Conservation (phyloP, 2,329 filamentous ascomycete genomes). For the Aspergillus ibericus region DNA sequence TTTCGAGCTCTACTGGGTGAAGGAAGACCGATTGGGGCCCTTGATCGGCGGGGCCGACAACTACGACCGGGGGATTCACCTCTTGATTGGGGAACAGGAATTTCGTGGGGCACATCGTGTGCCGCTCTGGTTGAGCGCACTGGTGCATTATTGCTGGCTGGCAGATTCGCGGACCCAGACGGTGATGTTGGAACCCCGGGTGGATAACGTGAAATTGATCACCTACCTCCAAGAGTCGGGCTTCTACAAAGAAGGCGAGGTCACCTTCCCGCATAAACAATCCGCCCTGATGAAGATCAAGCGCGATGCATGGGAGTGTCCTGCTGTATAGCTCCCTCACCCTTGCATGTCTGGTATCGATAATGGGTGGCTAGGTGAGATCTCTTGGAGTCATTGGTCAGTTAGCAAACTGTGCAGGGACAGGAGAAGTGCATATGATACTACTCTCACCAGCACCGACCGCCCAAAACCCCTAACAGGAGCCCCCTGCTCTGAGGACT, state of each 20-base stretch:
- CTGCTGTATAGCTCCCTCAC: constrained; percentile 50
- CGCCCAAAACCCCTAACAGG: no score
- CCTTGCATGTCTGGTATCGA: no score
- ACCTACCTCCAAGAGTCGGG: constrained; percentile 70
- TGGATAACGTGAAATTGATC: constrained; percentile 85
- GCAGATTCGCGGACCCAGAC: constrained; percentile 78
- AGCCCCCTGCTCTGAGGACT: no score
- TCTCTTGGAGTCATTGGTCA: no score
- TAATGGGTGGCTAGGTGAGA: no score
- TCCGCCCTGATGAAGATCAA: constrained; percentile 79
- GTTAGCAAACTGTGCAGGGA: no score
- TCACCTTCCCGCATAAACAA: constrained; percentile 90
- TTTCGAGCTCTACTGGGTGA: constrained; percentile 98
- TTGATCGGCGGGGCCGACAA: constrained; percentile 68
- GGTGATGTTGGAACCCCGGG: constrained; percentile 81
- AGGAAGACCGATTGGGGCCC: constrained; percentile 77
- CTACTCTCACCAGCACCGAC: no score
- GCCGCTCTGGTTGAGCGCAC: constrained; percentile 74
- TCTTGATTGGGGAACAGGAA: constrained; percentile 88
- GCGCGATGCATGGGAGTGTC: constrained; percentile 76
- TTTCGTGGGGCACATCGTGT: constrained; percentile 78
- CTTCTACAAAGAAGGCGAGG: constrained; percentile 82
- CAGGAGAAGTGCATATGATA: no score
- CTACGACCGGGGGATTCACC: constrained; percentile 85
- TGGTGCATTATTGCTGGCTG: constrained; percentile 83